These are phyloP conservation scores for Dryas alaskensis DNA, from an alignment of 306 rosid genomes.

Conservation along the genomic window DNA sequence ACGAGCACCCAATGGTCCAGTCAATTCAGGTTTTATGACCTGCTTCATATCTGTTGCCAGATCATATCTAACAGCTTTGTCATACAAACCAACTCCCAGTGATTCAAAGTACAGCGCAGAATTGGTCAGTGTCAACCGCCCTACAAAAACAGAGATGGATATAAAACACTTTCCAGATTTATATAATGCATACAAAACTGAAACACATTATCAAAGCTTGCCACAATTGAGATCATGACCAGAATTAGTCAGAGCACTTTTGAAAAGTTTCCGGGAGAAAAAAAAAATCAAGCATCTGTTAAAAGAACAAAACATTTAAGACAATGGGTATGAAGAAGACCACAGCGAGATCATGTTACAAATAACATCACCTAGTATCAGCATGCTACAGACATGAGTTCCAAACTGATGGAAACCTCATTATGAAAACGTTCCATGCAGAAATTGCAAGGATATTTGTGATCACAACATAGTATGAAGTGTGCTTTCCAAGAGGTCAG, in stretches of 20 bases:
- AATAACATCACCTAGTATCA: no score
- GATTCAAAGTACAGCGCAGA: constrained; percentile 85
- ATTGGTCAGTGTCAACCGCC: constrained; percentile 81
- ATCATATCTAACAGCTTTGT: constrained; percentile 79
- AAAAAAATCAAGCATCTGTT: not conserved
- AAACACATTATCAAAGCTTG: not conserved
- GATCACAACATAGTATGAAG: no score
- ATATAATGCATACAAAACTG: not conserved
- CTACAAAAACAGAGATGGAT: constrained; percentile 44
- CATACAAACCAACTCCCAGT: constrained; percentile 79
- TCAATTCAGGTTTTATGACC: constrained; percentile 82
- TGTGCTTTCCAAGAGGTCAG: no score
- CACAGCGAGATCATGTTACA: no score
- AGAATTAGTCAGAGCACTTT: not conserved
- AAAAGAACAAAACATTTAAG: not conserved
- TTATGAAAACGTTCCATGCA: no score
- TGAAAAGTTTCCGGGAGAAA: no score
- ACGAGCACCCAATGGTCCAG: constrained; percentile 96
- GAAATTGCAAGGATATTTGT: no score
- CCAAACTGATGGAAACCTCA: no score
- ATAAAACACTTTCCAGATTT: not conserved
- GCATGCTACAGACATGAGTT: no score
- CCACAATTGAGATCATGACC: not conserved
- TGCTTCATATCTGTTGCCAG: constrained; percentile 71
- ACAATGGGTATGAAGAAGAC: not conserved